Base-by-base conservation (phyloP, 345 rosid genomes). In the Dovyalis caffra region DNA sequence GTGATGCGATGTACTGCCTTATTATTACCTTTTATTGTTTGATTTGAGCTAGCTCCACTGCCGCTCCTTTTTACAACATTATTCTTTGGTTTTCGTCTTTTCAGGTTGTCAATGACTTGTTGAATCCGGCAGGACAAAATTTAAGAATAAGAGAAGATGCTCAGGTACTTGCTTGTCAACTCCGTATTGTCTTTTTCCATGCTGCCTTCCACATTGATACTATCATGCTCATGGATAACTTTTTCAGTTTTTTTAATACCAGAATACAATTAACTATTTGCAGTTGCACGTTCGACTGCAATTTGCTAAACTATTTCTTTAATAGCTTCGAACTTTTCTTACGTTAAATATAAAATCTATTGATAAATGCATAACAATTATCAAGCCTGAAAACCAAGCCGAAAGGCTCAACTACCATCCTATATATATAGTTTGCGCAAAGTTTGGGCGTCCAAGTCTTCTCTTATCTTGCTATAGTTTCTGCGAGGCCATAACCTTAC, bases 121-220 rank as follows among this genome's bases (percentile, higher is more conserved):
- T 96, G 76, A 93, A 96, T 82, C 99, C 98, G 80, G 92, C 97
- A 32, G 99, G 98, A 75, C 98, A 96, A 75, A 93, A 91, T 83
- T 87, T 96, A 79, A 90, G 97, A 82, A 92, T 96, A 70, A 90
- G 99, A 90, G 99, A 96, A 87, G 99, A 96, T 70, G 84, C 92
- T 78, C 99, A 96, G 98, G 99, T 93, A 73, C 71, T 76, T 63
- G 49, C 62, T 66, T 72, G 64, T 35, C 57, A 49, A 64, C 66
- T 49, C 65, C 20, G 51, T 63, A 61, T 56, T 68, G 43, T 79
- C 61, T 69, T 34, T 65, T 74, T 66, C 68, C 70, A 45, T 34
- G 62, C 45, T 61, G 12, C 38, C 31, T 56, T 38, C 35, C 53
- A 16, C 25, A 7, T 28, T 14, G 32, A 25, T 56, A 56, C 60